Percentiles rank a stretch among this genome's conserved stretches.
phyloP scores from a whole-genome alignment of 257 asterid species.

The Handroanthus guayacan region DNA sequence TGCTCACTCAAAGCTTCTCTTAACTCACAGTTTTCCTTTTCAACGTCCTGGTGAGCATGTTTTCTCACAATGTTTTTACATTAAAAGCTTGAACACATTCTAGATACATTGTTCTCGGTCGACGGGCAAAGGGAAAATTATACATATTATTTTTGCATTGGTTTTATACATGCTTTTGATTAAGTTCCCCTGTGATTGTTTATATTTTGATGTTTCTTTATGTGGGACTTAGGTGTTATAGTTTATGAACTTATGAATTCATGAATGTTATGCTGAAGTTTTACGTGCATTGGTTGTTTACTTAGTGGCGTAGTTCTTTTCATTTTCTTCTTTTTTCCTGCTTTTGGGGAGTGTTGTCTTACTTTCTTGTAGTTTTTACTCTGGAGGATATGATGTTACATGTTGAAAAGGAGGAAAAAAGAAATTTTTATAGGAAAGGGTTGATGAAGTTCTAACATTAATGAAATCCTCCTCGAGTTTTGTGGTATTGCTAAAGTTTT shows the following conservation, averaged over 20 bases:
- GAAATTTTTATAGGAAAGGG: background rate
- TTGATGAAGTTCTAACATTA: background rate
- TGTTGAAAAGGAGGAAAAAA: background rate
- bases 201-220: background rate
- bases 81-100: background rate
- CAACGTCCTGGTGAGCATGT: slow-evolving; percentile 28
- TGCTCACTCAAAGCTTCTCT: slow-evolving; percentile 4
- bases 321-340: background rate
- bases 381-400: slow-evolving; percentile 1
- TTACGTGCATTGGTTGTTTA: background rate
- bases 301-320: background rate
- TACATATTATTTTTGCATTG: background rate
- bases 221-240: background rate
- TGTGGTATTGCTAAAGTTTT: background rate
- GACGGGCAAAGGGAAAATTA: background rate
- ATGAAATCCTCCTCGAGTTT: background rate
- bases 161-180: background rate
- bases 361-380: background rate
- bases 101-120: slow-evolving; percentile 3
- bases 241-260: background rate
- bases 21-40: background rate
- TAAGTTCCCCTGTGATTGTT: background rate
- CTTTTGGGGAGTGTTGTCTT: background rate
- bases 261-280: background rate
- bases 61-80: background rate